Percentiles rank a stretch among this genome's conserved stretches.
phyloP scores from a whole-genome alignment of 768 basidiomycete species.

The Lactarius psammicola region DNA sequence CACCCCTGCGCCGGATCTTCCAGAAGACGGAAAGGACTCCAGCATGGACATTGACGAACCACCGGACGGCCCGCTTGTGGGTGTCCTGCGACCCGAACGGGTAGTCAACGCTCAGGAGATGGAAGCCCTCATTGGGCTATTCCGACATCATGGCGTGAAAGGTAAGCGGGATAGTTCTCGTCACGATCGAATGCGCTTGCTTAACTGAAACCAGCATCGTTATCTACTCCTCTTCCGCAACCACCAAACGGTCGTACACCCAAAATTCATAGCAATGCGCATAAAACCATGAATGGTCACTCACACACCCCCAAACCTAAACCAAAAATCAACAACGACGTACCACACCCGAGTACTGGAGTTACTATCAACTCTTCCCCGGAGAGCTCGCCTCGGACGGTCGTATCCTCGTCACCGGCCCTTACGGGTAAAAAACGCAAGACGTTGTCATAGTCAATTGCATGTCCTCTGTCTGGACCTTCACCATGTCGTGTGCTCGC shows the following conservation, averaged over 20 bases:
- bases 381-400: conserved; percentile 7
- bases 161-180: conserved; percentile 32
- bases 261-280: conserved; percentile 10
- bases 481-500: conserved; percentile 13
- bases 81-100: conserved; percentile 35
- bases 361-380: conserved; percentile 11
- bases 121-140: conserved; percentile 57
- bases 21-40: conserved; percentile 36
- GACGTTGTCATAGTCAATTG: conserved; percentile 37
- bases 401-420: conserved; percentile 29
- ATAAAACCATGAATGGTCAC: conserved; percentile 18
- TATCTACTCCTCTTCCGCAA: conserved; percentile 7
- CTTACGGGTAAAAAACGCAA: conserved; percentile 56
- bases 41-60: conserved; percentile 32
- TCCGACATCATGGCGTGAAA: conserved; percentile 51
- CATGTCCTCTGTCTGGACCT: not conserved
- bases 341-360: not conserved
- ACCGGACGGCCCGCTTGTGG: conserved; percentile 21
- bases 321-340: conserved; percentile 17
- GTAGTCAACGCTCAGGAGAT: conserved; percentile 57
- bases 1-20: conserved; percentile 26
- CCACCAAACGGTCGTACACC: conserved; percentile 7
- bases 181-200: not conserved
- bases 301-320: conserved; percentile 8
- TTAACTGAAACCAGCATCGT: conserved; percentile 9